Evolutionary conservation across 2,329 filamentous ascomycete species (phyloP).

Genomic region (Dichotomopilus funicola): DNA sequence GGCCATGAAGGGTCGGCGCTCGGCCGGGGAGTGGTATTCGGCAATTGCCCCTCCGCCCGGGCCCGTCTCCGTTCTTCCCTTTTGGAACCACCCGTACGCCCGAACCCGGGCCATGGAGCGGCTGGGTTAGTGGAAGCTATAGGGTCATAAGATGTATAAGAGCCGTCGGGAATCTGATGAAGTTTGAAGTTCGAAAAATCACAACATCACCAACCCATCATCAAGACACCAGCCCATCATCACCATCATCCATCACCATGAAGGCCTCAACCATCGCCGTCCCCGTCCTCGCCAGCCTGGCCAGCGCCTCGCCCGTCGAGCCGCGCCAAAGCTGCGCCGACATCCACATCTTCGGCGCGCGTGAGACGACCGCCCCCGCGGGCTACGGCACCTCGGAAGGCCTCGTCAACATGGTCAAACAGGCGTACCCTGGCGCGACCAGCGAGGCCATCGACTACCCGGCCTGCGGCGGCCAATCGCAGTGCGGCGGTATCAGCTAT

Average conservation of each 20-base stretch:
- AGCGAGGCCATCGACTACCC: constrained; percentile 52
- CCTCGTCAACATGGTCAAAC: constrained; percentile 44
- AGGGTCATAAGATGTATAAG: neutral
- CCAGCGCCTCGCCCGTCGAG: constrained; percentile 49
- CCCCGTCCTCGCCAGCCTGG: constrained; percentile 26
- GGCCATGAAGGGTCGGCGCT: neutral
- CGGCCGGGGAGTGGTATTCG: constrained; percentile 2
- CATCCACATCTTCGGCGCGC: constrained; percentile 41
- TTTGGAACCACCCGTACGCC: constrained; percentile 14
- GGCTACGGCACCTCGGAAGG: constrained; percentile 47
- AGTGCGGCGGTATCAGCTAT: constrained; percentile 54
- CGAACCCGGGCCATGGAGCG: constrained; percentile 4
- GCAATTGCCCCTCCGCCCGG: constrained; percentile 1
- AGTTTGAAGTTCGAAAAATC: neutral
- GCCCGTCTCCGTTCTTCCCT: constrained; percentile 2
- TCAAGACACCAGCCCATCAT: no score
- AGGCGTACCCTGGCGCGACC: constrained; percentile 43
- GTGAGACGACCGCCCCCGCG: constrained; percentile 42
- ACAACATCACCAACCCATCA: neutral
- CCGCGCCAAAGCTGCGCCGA: constrained; percentile 42
- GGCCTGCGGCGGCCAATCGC: constrained; percentile 54
- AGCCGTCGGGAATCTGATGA: neutral
- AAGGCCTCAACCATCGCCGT: constrained; percentile 21
- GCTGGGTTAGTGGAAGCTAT: neutral
- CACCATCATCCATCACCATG: constrained; percentile 7